Evolutionary conservation across 1,139 yeast species (phyloP).

Genomic region (Geotrichum candidum): DNA sequence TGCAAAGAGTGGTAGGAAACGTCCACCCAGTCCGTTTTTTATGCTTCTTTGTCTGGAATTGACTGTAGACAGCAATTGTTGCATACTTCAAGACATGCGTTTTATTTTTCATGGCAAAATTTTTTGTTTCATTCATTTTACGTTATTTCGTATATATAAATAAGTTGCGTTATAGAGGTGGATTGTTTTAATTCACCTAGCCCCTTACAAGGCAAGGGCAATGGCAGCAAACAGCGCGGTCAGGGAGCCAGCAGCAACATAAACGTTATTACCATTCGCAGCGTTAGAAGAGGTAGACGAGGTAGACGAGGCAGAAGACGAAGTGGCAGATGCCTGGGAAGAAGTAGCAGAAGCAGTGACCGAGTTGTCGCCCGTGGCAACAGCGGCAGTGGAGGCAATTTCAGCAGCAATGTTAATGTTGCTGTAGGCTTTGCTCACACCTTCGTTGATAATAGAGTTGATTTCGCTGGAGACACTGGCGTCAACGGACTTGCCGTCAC

Average conservation of each 20-base stretch:
- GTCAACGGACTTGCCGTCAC: conserved; percentile 1
- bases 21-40: no score
- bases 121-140: not conserved
- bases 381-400: conserved; percentile 4
- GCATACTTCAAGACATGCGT: no score
- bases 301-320: not conserved
- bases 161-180: no score
- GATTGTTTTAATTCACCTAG: not conserved
- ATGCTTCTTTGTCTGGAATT: no score
- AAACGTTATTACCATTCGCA: not conserved
- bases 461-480: not conserved
- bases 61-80: no score
- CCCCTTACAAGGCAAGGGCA: conserved; percentile 1
- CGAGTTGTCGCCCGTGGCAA: not conserved
- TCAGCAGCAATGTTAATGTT: not conserved
- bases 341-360: not conserved
- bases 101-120: no score
- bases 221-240: conserved; percentile 4
- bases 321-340: not conserved
- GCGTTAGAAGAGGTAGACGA: not conserved
- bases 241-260: conserved; percentile 3
- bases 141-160: not conserved
- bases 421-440: not conserved
- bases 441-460: not conserved
- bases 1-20: no score